Conservation (phyloP, 1,284 basidiomycete genomes). For the Neolentinus lepideus region DNA sequence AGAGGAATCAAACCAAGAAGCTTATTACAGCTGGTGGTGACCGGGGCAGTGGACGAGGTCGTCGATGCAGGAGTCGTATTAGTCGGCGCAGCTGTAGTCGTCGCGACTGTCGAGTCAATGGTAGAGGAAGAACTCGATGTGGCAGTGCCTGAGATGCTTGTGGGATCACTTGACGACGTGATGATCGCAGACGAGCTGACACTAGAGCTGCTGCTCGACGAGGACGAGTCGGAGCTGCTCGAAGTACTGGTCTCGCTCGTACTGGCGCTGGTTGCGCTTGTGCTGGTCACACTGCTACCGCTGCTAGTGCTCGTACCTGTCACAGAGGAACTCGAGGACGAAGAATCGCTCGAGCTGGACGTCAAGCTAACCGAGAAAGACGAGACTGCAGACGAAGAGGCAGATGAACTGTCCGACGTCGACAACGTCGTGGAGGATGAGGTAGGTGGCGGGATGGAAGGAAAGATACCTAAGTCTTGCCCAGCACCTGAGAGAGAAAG, state of each 20-base stretch:
- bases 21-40: not conserved
- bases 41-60: slow-evolving; percentile 11
- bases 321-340: not conserved
- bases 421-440: not conserved
- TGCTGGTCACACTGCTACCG: slow-evolving; percentile 6
- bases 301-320: not conserved
- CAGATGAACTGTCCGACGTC: not conserved
- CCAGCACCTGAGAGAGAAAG: too few relatives aligned
- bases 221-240: slow-evolving; percentile 8
- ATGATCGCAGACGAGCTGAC: slow-evolving; percentile 9
- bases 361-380: not conserved
- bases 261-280: too few relatives aligned
- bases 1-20: not conserved
- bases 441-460: not conserved
- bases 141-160: too few relatives aligned
- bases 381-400: not conserved
- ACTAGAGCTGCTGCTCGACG: slow-evolving; percentile 5
- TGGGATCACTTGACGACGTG: slow-evolving; percentile 10
- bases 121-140: slow-evolving; percentile 7
- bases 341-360: not conserved
- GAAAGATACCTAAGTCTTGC: not conserved
- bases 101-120: not conserved
- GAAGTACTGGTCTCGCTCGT: too few relatives aligned
- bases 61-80: not conserved
- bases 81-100: not conserved